Conservation (phyloP, 352 stramenopile species). For the Globisporangium megalacanthum region DNA sequence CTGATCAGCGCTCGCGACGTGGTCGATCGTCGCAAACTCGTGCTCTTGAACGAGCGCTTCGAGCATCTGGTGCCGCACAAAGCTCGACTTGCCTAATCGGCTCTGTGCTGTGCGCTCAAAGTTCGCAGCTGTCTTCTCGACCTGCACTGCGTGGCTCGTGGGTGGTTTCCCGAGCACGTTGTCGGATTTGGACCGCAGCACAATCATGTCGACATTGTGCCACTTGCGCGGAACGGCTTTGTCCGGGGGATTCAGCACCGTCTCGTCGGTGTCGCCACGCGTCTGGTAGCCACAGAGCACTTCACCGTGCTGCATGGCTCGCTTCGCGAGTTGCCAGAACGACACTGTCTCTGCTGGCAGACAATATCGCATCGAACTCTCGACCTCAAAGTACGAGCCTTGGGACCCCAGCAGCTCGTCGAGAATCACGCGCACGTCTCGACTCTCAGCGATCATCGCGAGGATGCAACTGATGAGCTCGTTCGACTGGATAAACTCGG, state of each 20-base stretch:
- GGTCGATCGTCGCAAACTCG: conserved; percentile 28
- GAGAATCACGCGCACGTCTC: conserved; percentile 75
- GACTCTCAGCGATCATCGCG: conserved; percentile 85
- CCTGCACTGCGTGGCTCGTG: not conserved
- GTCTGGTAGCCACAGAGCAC: conserved; percentile 79
- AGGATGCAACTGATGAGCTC: conserved; percentile 82
- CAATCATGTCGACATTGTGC: conserved; percentile 55
- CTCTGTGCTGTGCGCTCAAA: conserved; percentile 51
- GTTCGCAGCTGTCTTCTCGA: conserved; percentile 13
- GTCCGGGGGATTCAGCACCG: conserved; percentile 64
- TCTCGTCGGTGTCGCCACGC: conserved; percentile 33
- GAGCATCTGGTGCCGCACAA: conserved; percentile 39
- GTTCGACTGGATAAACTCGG: conserved; percentile 88
- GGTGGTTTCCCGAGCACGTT: conserved; percentile 16
- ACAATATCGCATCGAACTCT: conserved; percentile 58
- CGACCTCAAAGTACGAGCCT: conserved; percentile 71
- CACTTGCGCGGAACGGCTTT: conserved; percentile 48
- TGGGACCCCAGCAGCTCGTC: conserved; percentile 67
- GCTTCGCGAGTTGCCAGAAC: conserved; percentile 78
- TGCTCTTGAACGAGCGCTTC: conserved; percentile 52
- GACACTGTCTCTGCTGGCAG: conserved; percentile 40
- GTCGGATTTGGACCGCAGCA: conserved; percentile 40
- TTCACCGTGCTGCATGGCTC: conserved; percentile 46
- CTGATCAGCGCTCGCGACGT: conserved; percentile 22
- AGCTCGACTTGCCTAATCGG: conserved; percentile 40